Evolutionary conservation across 1,139 yeast species (phyloP).

Genomic region (Yamadazyma kanchanaburiensis): DNA sequence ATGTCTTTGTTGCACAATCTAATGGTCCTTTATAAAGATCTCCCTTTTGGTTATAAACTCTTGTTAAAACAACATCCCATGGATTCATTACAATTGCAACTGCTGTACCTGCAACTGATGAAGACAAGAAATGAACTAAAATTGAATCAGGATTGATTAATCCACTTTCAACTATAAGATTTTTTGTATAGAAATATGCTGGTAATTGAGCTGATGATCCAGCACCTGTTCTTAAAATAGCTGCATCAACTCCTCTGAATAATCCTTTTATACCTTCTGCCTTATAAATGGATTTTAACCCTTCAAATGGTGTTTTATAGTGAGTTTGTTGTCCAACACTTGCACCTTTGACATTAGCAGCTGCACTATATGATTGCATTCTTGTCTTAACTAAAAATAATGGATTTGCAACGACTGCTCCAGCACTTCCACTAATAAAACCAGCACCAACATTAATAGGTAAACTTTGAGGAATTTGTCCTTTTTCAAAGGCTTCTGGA

Average conservation of each 20-base stretch:
- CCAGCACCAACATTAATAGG: slow-evolving; percentile 79
- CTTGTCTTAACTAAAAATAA: slow-evolving; percentile 88
- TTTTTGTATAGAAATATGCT: slow-evolving; percentile 78
- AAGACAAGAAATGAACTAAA: slow-evolving; percentile 66
- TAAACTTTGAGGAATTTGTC: slow-evolving; percentile 53
- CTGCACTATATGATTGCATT: slow-evolving; percentile 75
- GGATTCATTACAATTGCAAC: slow-evolving; percentile 97
- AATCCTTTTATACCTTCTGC: slow-evolving; percentile 77
- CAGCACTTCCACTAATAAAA: slow-evolving; percentile 79
- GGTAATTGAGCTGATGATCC: slow-evolving; percentile 97
- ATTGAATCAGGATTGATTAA: slow-evolving; percentile 62
- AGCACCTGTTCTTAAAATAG: slow-evolving; percentile 88
- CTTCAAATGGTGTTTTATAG: slow-evolving; percentile 68
- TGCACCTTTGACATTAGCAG: slow-evolving; percentile 11
- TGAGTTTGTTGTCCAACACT: slow-evolving; percentile 91
- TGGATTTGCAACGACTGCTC: slow-evolving; percentile 89
- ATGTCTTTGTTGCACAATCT: slow-evolving; percentile 84
- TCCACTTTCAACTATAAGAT: slow-evolving; percentile 45
- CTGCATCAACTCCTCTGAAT: slow-evolving; percentile 92
- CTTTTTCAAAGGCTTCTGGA: slow-evolving; percentile 41
- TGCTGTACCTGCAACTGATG: slow-evolving; percentile 83
- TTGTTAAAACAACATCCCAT: slow-evolving; percentile 90
- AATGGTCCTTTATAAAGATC: slow-evolving; percentile 80
- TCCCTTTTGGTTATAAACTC: slow-evolving; percentile 94
- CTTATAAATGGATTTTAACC: slow-evolving; percentile 56